Percentiles rank a stretch among this genome's conserved stretches.
Conservation (phyloP, 169 alveolate genomes). For the Plasmodium reichenowi region DNA sequence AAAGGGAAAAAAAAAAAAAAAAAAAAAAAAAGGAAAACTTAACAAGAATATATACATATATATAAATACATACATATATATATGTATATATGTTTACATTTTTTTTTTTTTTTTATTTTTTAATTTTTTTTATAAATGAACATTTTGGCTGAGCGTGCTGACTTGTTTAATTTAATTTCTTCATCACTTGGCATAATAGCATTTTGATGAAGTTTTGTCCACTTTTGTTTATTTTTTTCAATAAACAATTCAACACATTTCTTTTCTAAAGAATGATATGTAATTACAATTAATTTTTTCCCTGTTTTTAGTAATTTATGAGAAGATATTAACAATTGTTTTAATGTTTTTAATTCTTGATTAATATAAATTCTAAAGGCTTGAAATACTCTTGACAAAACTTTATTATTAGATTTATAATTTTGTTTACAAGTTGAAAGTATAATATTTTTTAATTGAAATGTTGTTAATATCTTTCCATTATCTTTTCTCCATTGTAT, state of each 20-base stretch:
- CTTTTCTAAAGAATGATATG: conserved; percentile 87
- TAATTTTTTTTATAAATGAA: conserved; percentile 41
- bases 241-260: conserved; percentile 74
- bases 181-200: conserved; percentile 48
- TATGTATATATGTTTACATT: neutral
- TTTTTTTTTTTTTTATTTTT: neutral
- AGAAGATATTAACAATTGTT: conserved; percentile 70
- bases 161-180: conserved; percentile 57
- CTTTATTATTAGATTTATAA: conserved; percentile 78
- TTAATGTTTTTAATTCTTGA: conserved; percentile 82
- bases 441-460: conserved; percentile 76
- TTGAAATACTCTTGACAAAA: conserved; percentile 84
- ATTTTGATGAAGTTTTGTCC: conserved; percentile 30
- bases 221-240: conserved; percentile 9
- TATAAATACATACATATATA: neutral
- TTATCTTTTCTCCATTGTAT: conserved; percentile 69
- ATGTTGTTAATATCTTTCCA: conserved; percentile 78
- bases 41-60: neutral
- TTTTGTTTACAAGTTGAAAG: conserved; percentile 78
- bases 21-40: neutral
- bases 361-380: conserved; percentile 84
- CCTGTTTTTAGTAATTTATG: conserved; percentile 78
- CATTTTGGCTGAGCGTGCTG: conserved; percentile 77
- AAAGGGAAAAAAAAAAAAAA: too few species aligned
- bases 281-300: conserved; percentile 78